A percentile compares a stretch with the other conserved stretches of the same genome.
Conservation (phyloP, 495 filamentous ascomycete species). For the Echria macrotheca region DNA sequence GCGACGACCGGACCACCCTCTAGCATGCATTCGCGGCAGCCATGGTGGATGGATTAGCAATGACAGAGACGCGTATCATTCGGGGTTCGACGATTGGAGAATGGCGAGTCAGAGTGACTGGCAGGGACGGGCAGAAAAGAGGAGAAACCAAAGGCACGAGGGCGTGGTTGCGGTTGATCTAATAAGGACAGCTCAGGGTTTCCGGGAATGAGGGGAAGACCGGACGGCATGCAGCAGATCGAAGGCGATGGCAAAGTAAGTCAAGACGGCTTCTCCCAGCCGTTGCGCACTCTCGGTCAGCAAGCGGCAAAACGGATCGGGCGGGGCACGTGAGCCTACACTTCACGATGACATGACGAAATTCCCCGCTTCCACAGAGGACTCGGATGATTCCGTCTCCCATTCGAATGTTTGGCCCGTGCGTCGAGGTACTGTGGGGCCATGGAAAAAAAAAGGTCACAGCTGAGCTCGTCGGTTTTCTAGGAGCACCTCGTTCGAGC, state of each 20-base stretch:
- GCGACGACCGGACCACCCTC: slow-evolving; percentile 44
- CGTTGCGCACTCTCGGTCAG: background rate
- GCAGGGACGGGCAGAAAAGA: background rate
- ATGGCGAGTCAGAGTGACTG: background rate
- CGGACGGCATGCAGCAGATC: slow-evolving; percentile 3
- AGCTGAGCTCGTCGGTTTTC: too few relatives aligned
- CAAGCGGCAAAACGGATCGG: slow-evolving; percentile 16
- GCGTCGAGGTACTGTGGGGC: too few relatives aligned
- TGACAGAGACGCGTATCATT: slow-evolving; percentile 19
- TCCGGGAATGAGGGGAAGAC: slow-evolving; percentile 23
- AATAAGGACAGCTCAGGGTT: slow-evolving; percentile 6
- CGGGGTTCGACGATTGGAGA: slow-evolving; percentile 3
- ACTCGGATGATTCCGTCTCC: too few relatives aligned
- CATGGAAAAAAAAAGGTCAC: too few relatives aligned
- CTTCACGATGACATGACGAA: slow-evolving; percentile 12
- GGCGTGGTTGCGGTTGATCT: background rate
- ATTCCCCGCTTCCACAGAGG: slow-evolving; percentile 13
- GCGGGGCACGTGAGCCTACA: slow-evolving; percentile 21
- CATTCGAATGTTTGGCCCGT: background rate
- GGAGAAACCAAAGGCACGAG: background rate
- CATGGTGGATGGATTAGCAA: slow-evolving; percentile 30
- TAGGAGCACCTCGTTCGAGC: too few relatives aligned
- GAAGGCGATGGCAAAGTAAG: background rate
- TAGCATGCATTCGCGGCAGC: slow-evolving; percentile 43
- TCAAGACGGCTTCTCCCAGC: background rate